Evolutionary conservation across 2,329 filamentous ascomycete species (phyloP).

Genomic region (Didymella exigua): DNA sequence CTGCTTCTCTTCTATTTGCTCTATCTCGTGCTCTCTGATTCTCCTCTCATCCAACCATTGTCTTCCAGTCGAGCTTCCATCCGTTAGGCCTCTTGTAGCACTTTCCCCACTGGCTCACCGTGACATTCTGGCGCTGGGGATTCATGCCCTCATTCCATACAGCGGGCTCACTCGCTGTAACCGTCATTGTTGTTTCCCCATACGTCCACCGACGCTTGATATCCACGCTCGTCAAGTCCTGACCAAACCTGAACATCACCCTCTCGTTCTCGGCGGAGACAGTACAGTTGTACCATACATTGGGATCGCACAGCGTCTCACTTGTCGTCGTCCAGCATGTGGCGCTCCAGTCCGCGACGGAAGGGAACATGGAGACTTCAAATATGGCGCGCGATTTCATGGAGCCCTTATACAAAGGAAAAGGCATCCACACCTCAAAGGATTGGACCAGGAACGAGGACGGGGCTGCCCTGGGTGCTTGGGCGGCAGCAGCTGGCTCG

Average conservation of each 20-base stretch:
- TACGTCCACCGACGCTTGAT: not conserved
- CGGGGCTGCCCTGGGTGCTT: not conserved
- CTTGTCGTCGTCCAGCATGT: not conserved
- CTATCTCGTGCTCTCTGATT: not conserved
- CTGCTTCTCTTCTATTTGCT: not conserved
- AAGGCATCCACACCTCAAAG: conserved; percentile 1
- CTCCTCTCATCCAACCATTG: conserved; percentile 1
- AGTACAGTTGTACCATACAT: not conserved
- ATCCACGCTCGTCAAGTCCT: not conserved
- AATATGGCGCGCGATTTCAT: not conserved
- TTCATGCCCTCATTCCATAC: conserved; percentile 7
- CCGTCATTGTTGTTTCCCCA: not conserved
- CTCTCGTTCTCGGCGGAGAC: not conserved
- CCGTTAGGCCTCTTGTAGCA: conserved; percentile 1
- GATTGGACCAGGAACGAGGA: not conserved
- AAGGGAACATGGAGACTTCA: not conserved
- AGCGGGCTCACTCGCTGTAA: not conserved
- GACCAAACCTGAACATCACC: not conserved
- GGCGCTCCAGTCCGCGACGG: not conserved
- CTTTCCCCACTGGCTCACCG: conserved; percentile 10
- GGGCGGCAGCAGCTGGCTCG: not conserved
- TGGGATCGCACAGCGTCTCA: not conserved
- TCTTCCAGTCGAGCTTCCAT: conserved; percentile 10
- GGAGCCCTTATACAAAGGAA: not conserved
- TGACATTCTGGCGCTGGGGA: conserved; percentile 12